Base-by-base conservation (phyloP, 1,284 basidiomycete genomes). In the Fomes fomentarius region DNA sequence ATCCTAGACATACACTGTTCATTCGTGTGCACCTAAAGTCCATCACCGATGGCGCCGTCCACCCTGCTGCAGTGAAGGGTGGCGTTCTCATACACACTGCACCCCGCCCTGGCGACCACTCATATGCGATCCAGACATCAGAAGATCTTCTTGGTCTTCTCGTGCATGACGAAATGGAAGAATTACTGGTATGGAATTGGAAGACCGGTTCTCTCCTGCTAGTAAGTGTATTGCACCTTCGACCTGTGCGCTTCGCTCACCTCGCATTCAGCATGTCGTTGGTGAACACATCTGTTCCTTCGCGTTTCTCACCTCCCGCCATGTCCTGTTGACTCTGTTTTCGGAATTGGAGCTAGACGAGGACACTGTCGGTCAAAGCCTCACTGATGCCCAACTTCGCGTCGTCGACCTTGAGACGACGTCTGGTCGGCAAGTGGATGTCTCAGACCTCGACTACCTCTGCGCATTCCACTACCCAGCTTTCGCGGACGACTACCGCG, bases 181-280 rank as follows among this genome's bases (percentile, higher is more conserved):
- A 83, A 52, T 66, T 87, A 17, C 65, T 76, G n/a, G 69, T 86
- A 15, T 87, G 83, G 83, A 75, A 86, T 50, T 87, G 85, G 85
- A 80, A 78, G 63, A 80, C 75, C 5, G 79, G 81, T 8, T 57
- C 63, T 6, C 60, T 68, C 15, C 63, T 77, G 60, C 52, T 80
- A 62, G 84, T 87, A 60, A 69, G 79, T 64, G 12, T 33, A 6
- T 24, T 55, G 24, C 33, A 11, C 5, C 14, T 22, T 21, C 42
- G 30, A 19, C 47, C 28, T 12, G 21, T 24, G 25, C 22, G 11
- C 30, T 17, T 21, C 33, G n/a, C 22, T 26, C 21, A 35, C 6
- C 6, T 2, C 15, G 10, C 34, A n/a, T 56, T 76, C 25, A 67
- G 65, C 50, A 58, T 21, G 22, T 58, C 24, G 44, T 9, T 3